Base-by-base conservation (phyloP, 257 asterid species). In the Verbena officinalis region DNA sequence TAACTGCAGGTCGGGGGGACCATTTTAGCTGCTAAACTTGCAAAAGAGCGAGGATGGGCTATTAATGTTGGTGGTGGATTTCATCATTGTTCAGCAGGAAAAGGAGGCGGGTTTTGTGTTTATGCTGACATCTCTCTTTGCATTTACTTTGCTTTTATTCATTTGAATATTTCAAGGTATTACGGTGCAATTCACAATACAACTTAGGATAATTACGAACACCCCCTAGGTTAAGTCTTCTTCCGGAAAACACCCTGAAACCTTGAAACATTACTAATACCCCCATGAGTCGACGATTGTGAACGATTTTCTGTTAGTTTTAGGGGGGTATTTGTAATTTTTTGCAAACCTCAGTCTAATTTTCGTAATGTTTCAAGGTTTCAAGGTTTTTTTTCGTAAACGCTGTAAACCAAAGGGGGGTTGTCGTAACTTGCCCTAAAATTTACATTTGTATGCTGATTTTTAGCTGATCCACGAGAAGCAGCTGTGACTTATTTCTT, bases 51-150 rank as follows among this genome's bases (percentile, higher is more conserved):
- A 49, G 99, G 99, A 56, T 93, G 99, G 97, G 95, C 99, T 38
- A 93, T 93, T 62, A 93, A 93, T 67, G 88, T 93, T 5, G 97
- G 96, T 45, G 99, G 99, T 57, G 99, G 97, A 10, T 93, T 93
- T 77, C 99, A 93, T 83, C 99, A 93, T 52, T 93, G 99, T 72
- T 93, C 92, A 31, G 96, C 97, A 15, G 74, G 65, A 67, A 81
- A 71, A 60, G 99, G 99, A 22, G 99, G 99, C 50, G 99, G 99
- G 64, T 93, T 90, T 77, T 93, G 97, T 83, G 95, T 54, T 27
- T 90, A 86, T 57, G 99, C 99, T 4, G 99, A 93, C 74, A 90
- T 93, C 53, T 75, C 99, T 54, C 95, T 93, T 51, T 87, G 96
- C 80, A 93, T 93, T 75, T 80, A 83, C 72, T 93, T 81, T 71